Percentiles rank a stretch among this genome's conserved stretches.
Conservation (phyloP, 306 rosid genomes). For the Hippophae gyantsensis region DNA sequence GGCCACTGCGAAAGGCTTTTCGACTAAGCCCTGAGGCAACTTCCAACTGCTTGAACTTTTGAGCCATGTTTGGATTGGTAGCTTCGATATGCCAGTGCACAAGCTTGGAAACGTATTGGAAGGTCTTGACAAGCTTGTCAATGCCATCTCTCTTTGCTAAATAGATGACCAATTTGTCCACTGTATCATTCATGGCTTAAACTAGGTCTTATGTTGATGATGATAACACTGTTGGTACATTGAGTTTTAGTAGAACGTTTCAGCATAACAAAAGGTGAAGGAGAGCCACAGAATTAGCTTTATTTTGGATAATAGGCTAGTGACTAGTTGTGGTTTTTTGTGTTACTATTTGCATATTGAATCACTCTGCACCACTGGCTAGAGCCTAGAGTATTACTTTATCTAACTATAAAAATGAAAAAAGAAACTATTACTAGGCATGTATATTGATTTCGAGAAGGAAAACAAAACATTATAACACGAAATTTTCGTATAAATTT, state of each 20-base stretch:
- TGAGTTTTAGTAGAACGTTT: background rate
- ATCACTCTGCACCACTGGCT: no score
- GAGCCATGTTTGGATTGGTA: constrained; percentile 35
- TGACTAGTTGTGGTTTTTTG: no score
- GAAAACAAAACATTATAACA: no score
- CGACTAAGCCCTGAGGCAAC: constrained; percentile 74
- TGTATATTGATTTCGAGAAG: no score
- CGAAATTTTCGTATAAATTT: no score
- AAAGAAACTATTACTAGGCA: no score
- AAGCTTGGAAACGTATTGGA: constrained; percentile 81
- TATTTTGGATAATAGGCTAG: constrained; percentile 40
- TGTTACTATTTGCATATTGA: no score
- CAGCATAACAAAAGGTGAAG: constrained; percentile 14
- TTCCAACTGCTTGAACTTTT: constrained; percentile 70
- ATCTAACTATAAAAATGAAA: no score
- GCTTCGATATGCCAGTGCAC: constrained; percentile 63
- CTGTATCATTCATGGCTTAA: constrained; percentile 54
- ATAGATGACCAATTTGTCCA: constrained; percentile 81
- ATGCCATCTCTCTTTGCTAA: constrained; percentile 90
- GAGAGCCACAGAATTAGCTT: constrained; percentile 40
- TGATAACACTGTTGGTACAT: background rate
- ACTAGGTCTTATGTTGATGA: background rate
- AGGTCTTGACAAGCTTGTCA: constrained; percentile 97
- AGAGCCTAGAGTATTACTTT: no score
- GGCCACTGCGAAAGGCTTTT: constrained; percentile 81